phyloP scores from a whole-genome alignment of 148 eudicot species.

The Spergularia bocconei region DNA sequence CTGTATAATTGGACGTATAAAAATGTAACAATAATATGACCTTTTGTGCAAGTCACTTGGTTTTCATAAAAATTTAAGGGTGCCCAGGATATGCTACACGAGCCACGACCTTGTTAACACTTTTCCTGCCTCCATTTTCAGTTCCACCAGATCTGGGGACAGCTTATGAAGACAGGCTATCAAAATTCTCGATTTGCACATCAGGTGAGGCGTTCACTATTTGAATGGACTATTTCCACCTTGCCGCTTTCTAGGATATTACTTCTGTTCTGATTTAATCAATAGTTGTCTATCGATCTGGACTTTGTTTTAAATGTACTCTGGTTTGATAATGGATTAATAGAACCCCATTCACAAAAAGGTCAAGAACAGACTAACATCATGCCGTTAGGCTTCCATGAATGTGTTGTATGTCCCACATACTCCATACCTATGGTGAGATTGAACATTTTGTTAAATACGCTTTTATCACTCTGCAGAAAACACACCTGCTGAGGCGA shows the following conservation, averaged over 20 bases:
- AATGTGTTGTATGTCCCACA: background rate
- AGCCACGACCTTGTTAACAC: conserved; percentile 4
- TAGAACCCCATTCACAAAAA: background rate
- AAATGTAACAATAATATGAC: background rate
- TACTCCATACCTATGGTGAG: background rate
- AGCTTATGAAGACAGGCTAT: conserved; percentile 96
- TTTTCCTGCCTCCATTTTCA: conserved; percentile 26
- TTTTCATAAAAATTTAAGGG: background rate
- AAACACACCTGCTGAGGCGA: no score
- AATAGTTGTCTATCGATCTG: conserved; percentile 1
- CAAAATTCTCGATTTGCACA: conserved; percentile 98
- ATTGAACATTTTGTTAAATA: background rate
- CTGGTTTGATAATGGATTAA: background rate
- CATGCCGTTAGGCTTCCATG: no score
- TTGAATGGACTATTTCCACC: background rate
- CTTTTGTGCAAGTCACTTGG: background rate
- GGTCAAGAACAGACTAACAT: background rate
- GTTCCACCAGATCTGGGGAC: conserved; percentile 97
- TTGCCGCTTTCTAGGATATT: background rate
- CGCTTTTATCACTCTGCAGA: no score
- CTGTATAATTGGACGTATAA: background rate
- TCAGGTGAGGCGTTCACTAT: conserved; percentile 54
- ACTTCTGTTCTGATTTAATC: background rate
- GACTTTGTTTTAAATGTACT: background rate
- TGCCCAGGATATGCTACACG: background rate